phyloP scores from a whole-genome alignment of 208 protist genomes.

The Plasmodiophora brassicae region DNA sequence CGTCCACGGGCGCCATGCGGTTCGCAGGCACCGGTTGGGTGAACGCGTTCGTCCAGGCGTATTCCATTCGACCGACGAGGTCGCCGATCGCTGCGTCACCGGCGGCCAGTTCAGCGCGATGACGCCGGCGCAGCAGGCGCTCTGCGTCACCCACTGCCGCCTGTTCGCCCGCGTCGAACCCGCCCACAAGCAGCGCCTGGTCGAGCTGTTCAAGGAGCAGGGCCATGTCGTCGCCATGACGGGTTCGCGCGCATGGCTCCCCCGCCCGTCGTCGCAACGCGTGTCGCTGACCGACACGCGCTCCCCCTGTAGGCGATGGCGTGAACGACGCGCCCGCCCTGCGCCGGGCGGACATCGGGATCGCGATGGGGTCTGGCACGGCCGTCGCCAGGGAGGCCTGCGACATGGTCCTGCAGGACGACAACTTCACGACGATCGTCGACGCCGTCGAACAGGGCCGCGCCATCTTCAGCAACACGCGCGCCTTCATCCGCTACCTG shows the following conservation, averaged over 20 bases:
- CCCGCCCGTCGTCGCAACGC: background rate
- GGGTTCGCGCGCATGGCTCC: too few relatives aligned
- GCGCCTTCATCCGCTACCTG: slow-evolving; percentile 92
- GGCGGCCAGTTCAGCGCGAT: background rate
- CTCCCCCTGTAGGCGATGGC: slow-evolving; percentile 61
- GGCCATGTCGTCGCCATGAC: slow-evolving; percentile 61
- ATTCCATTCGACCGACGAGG: background rate
- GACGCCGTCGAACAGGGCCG: slow-evolving; percentile 86
- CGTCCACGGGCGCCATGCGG: background rate
- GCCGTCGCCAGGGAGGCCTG: slow-evolving; percentile 87
- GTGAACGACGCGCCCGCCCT: slow-evolving; percentile 88
- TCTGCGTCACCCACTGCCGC: background rate
- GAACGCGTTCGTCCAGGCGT: background rate
- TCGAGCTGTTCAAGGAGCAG: slow-evolving; percentile 49
- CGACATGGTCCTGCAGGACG: slow-evolving; percentile 81
- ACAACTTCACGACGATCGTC: slow-evolving; percentile 88
- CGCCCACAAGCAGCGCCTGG: slow-evolving; percentile 54
- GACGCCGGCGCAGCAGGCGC: background rate
- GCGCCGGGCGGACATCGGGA: slow-evolving; percentile 93
- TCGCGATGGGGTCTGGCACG: slow-evolving; percentile 94
- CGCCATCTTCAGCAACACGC: slow-evolving; percentile 87
- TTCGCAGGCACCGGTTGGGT: background rate
- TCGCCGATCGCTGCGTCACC: background rate
- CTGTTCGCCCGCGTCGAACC: slow-evolving; percentile 60
- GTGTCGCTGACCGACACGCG: background rate